Conservation (phyloP, 2,329 filamentous ascomycete genomes). For the Coniochaeta sp. region DNA sequence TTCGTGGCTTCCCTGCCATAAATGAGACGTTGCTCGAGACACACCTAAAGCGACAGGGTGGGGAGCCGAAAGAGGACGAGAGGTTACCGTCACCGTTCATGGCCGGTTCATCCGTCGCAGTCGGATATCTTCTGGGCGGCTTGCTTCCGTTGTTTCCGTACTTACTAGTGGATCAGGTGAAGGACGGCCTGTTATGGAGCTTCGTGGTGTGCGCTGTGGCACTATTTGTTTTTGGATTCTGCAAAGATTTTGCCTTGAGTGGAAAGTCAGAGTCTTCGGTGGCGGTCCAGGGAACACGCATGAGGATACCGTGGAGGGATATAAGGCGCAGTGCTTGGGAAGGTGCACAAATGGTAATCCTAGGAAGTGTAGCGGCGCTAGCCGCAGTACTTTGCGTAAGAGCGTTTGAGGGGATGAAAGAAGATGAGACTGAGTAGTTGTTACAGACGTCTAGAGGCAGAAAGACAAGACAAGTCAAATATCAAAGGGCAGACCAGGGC, state of each 20-base stretch:
- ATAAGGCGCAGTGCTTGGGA: slow-evolving; percentile 17
- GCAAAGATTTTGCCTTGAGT: slow-evolving; percentile 15
- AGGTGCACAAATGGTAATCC: slow-evolving; percentile 21
- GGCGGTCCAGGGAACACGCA: not conserved
- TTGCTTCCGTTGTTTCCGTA: slow-evolving; percentile 22
- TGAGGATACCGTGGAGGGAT: slow-evolving; percentile 9
- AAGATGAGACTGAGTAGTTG: not conserved
- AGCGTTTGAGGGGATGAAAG: slow-evolving; percentile 12
- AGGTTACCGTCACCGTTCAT: slow-evolving; percentile 13
- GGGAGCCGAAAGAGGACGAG: not conserved
- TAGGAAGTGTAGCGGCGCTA: slow-evolving; percentile 21
- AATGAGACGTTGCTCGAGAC: not conserved
- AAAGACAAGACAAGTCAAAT: too few species aligned
- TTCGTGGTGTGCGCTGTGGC: slow-evolving; percentile 21
- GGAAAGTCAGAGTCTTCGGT: not conserved
- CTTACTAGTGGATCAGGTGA: slow-evolving; percentile 18
- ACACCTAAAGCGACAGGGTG: not conserved
- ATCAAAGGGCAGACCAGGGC: too few species aligned
- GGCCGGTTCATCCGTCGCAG: slow-evolving; percentile 17
- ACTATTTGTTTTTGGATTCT: slow-evolving; percentile 22
- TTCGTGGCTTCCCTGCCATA: slow-evolving; percentile 1
- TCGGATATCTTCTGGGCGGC: slow-evolving; percentile 22
- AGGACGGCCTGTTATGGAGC: slow-evolving; percentile 22
- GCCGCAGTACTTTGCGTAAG: slow-evolving; percentile 23
- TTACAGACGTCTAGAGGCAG: too few species aligned